These are phyloP conservation scores for Delonix regia DNA, from an alignment of 306 rosid species.

Conservation along the genomic window DNA sequence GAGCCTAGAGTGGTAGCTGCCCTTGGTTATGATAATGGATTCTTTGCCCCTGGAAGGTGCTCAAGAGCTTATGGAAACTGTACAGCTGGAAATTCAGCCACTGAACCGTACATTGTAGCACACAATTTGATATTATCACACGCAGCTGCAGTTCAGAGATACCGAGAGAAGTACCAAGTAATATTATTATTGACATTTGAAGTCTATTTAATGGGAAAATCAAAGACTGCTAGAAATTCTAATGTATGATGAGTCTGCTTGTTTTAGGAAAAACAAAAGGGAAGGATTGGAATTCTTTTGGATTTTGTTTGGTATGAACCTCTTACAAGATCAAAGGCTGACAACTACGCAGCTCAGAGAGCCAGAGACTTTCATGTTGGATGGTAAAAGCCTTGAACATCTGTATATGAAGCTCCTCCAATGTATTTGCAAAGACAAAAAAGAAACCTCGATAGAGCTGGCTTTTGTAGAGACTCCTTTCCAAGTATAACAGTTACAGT, in stretches of 20 bases:
- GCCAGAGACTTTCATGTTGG: conserved; percentile 94
- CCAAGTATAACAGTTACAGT: not conserved
- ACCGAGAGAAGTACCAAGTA: conserved; percentile 78
- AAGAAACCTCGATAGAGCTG: not conserved
- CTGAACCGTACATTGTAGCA: conserved; percentile 85
- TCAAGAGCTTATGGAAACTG: conserved; percentile 86
- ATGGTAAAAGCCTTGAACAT: conserved; percentile 61
- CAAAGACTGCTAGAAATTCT: not conserved
- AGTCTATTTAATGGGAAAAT: not conserved
- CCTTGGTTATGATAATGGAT: conserved; percentile 88
- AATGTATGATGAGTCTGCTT: conserved; percentile 21
- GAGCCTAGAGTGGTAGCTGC: conserved; percentile 93
- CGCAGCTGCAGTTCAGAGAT: conserved; percentile 85
- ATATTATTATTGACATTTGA: conserved; percentile 32
- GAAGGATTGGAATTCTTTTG: conserved; percentile 79
- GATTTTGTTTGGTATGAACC: conserved; percentile 95
- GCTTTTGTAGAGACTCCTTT: not conserved
- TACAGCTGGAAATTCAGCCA: conserved; percentile 75
- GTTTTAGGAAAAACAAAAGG: conserved; percentile 72
- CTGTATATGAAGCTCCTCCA: not conserved
- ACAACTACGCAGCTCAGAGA: conserved; percentile 88
- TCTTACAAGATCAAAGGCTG: conserved; percentile 88
- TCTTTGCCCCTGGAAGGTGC: conserved; percentile 88
- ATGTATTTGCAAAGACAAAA: not conserved
- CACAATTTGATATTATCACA: conserved; percentile 86